Conservation (phyloP, 306 rosid species). For the Dalbergia oliveri region DNA sequence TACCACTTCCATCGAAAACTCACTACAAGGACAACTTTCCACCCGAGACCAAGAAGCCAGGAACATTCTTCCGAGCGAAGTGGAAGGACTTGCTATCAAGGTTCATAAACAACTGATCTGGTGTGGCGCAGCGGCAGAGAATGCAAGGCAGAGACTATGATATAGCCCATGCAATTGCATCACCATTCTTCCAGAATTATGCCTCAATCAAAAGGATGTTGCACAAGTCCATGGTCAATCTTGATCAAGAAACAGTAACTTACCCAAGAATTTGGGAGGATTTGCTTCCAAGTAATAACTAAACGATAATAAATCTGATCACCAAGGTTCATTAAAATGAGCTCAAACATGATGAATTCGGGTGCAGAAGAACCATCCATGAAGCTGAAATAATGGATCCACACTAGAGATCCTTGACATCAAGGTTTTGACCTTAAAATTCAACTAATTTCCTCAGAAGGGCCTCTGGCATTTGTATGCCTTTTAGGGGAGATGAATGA, state of each 20-base stretch:
- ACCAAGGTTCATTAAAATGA: neutral
- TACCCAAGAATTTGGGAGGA: conserved; percentile 16
- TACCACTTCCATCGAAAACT: neutral
- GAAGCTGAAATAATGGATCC: conserved; percentile 3
- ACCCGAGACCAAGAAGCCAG: neutral
- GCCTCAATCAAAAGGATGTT: conserved; percentile 3
- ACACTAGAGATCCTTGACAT: neutral
- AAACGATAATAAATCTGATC: neutral
- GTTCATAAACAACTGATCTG: neutral
- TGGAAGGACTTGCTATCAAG: conserved; percentile 7
- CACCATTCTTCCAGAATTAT: conserved; percentile 14
- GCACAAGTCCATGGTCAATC: conserved; percentile 8
- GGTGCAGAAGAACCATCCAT: neutral
- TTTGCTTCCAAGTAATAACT: neutral
- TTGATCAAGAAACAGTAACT: neutral
- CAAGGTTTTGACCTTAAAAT: neutral
- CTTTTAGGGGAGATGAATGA: neutral
- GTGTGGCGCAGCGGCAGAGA: neutral
- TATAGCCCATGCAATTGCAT: neutral
- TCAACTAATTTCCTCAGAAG: conserved; percentile 22
- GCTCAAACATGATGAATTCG: neutral
- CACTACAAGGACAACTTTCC: conserved; percentile 5
- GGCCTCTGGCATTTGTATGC: neutral
- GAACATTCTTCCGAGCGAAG: neutral
- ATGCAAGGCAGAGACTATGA: neutral